These are phyloP conservation scores for Amauroascus niger DNA, from an alignment of 2,329 filamentous ascomycete genomes.

Conservation along the genomic window DNA sequence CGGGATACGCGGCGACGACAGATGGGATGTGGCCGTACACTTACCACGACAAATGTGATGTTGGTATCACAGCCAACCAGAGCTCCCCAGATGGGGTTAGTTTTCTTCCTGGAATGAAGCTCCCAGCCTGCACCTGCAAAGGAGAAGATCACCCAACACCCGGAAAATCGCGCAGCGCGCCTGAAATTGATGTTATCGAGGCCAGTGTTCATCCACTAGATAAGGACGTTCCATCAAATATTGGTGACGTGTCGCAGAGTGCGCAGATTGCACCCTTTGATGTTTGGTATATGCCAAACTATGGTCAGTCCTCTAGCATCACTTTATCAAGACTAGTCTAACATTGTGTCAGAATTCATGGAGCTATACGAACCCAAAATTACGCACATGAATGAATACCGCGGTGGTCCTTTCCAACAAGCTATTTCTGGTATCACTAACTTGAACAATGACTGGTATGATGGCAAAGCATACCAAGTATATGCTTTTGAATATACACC, in stretches of 20 bases:
- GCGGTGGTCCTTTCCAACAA: slow-evolving; percentile 54
- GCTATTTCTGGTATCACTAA: slow-evolving; percentile 52
- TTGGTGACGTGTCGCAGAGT: slow-evolving; percentile 57
- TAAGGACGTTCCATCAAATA: slow-evolving; percentile 38
- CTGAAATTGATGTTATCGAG: slow-evolving; percentile 64
- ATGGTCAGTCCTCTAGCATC: slow-evolving; percentile 29
- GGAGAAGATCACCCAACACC: slow-evolving; percentile 56
- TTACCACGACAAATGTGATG: slow-evolving; percentile 58
- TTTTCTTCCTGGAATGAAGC: slow-evolving; percentile 58
- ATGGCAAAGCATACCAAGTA: slow-evolving; percentile 52
- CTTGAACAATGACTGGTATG: slow-evolving; percentile 58
- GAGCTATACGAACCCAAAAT: slow-evolving; percentile 54
- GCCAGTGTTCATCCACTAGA: slow-evolving; percentile 50
- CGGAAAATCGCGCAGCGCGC: slow-evolving; percentile 56
- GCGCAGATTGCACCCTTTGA: slow-evolving; percentile 62
- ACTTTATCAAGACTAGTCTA: background rate
- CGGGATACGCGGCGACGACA: slow-evolving; percentile 59
- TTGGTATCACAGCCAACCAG: slow-evolving; percentile 62
- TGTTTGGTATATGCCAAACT: slow-evolving; percentile 57
- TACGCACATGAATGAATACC: slow-evolving; percentile 51
- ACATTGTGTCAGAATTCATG: slow-evolving; percentile 43
- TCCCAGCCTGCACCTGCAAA: slow-evolving; percentile 58
- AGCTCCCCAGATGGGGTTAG: slow-evolving; percentile 57
- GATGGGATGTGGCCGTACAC: slow-evolving; percentile 68
- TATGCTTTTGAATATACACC: slow-evolving; percentile 57